These are phyloP conservation scores for Lyophyllum decastes DNA, from an alignment of 768 basidiomycete genomes.

Conservation along the genomic window DNA sequence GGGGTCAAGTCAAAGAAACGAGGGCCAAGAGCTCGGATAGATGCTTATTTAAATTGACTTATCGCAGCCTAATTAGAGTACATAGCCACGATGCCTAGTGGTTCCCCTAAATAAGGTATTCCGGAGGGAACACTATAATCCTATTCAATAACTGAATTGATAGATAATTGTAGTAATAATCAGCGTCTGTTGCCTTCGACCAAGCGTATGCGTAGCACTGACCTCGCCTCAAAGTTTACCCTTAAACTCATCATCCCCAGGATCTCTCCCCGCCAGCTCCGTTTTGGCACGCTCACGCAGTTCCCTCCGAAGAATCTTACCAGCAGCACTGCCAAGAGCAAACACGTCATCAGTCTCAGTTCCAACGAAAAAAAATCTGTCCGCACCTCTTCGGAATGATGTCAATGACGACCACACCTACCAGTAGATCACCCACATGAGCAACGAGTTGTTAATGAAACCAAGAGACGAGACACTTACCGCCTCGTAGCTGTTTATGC, in stretches of 20 bases:
- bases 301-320: slow-evolving; percentile 84
- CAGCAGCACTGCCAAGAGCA: slow-evolving; percentile 65
- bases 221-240: slow-evolving; percentile 32
- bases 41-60: neutral
- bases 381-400: slow-evolving; percentile 68
- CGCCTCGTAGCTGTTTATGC: slow-evolving; percentile 82
- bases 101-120: no score
- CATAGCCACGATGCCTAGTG: neutral
- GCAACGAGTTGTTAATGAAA: neutral
- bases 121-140: neutral
- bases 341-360: neutral
- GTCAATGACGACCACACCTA: slow-evolving; percentile 64
- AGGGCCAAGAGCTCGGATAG: no score
- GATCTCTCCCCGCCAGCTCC: slow-evolving; percentile 48
- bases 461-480: slow-evolving; percentile 23
- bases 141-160: neutral
- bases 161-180: neutral
- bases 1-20: no score
- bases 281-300: slow-evolving; percentile 67
- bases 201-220: neutral
- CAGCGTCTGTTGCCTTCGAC: neutral
- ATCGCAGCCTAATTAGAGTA: neutral
- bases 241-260: slow-evolving; percentile 29
- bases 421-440: slow-evolving; percentile 17
- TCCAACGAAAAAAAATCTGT: neutral